These are phyloP conservation scores for Heteromeles arbutifolia DNA, from an alignment of 306 rosid genomes.

Conservation along the genomic window DNA sequence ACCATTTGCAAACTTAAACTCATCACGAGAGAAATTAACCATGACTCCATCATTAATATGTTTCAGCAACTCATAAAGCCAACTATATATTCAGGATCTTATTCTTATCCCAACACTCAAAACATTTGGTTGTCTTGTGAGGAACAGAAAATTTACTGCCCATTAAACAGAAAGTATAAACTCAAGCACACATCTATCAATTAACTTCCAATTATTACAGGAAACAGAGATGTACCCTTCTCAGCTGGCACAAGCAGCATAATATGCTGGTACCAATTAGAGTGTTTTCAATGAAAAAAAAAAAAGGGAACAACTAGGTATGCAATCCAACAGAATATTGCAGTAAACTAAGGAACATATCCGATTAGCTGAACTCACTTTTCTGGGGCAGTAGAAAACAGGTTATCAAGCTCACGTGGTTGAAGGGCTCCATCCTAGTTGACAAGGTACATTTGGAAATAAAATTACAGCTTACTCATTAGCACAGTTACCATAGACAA, in stretches of 20 bases:
- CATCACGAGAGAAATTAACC: neutral
- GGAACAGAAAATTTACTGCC: neutral
- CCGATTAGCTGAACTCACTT: conserved; percentile 36
- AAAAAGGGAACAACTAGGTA: neutral
- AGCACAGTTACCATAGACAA: conserved; percentile 14
- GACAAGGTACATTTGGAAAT: conserved; percentile 26
- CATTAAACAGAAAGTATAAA: neutral
- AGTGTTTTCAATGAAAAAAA: neutral
- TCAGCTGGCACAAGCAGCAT: neutral
- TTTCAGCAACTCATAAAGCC: neutral
- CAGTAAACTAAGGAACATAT: neutral
- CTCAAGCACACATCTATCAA: neutral
- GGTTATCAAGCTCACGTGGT: conserved; percentile 64
- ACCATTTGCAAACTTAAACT: neutral
- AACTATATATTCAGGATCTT: neutral
- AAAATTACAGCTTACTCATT: conserved; percentile 5
- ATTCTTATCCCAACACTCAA: neutral
- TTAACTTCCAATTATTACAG: neutral
- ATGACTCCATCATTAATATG: neutral
- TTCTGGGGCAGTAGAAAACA: conserved; percentile 88
- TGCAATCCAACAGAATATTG: neutral
- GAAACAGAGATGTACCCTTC: neutral
- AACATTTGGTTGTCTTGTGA: neutral
- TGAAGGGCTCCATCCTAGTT: conserved; percentile 77
- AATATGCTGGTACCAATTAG: neutral